Percentiles rank a stretch among this genome's conserved stretches.
These are phyloP conservation scores for Calonectria crousiana DNA, from an alignment of 2,329 filamentous ascomycete species.

Conservation along the genomic window DNA sequence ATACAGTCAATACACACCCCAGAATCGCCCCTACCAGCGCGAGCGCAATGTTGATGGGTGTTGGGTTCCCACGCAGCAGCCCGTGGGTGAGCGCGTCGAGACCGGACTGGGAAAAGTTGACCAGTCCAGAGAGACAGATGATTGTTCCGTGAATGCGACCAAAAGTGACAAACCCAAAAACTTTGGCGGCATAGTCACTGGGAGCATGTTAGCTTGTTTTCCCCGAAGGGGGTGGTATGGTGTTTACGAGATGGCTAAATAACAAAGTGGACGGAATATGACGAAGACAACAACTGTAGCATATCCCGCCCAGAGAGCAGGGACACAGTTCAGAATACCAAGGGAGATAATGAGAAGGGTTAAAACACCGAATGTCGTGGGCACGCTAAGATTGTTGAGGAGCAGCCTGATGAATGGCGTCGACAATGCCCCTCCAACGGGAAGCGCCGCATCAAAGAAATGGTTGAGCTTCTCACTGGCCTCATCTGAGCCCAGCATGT, in stretches of 20 bases:
- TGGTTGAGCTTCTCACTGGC: conserved; percentile 53
- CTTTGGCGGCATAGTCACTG: conserved; percentile 12
- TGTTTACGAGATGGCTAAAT: conserved; percentile 76
- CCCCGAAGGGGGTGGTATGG: neutral
- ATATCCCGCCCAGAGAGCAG: conserved; percentile 72
- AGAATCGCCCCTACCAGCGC: neutral
- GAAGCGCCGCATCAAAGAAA: conserved; percentile 65
- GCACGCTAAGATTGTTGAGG: conserved; percentile 75
- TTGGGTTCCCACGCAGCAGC: neutral
- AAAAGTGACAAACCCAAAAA: conserved; percentile 80
- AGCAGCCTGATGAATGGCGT: conserved; percentile 80
- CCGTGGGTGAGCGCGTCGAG: conserved; percentile 73
- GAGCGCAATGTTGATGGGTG: conserved; percentile 4
- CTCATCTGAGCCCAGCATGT: conserved; percentile 68
- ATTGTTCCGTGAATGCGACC: conserved; percentile 83
- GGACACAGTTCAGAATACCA: conserved; percentile 72
- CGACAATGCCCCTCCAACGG: conserved; percentile 75
- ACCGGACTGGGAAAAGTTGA: conserved; percentile 78
- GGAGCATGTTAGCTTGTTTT: neutral
- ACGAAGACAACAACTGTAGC: conserved; percentile 77
- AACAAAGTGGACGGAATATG: conserved; percentile 80
- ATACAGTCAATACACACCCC: neutral
- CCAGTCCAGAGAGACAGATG: conserved; percentile 77
- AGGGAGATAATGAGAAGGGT: conserved; percentile 71
- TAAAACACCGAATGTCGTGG: conserved; percentile 68